These are phyloP conservation scores for Aspergillus felis DNA, from an alignment of 2,329 filamentous ascomycete genomes.

Conservation along the genomic window DNA sequence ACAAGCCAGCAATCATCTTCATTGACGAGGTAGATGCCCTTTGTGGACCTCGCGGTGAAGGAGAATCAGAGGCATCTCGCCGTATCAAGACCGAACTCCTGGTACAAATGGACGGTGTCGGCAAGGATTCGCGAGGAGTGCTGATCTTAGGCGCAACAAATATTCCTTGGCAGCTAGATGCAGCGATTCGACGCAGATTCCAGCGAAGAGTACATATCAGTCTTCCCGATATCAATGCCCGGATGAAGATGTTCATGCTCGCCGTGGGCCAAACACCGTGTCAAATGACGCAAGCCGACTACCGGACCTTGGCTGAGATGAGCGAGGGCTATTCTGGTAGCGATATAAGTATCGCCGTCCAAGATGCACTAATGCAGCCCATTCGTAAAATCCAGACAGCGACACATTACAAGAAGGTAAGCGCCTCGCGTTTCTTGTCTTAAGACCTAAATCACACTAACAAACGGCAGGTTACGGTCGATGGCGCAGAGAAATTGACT, in stretches of 20 bases:
- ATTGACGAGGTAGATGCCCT: slow-evolving; percentile 98
- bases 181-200: slow-evolving; percentile 92
- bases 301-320: slow-evolving; percentile 70
- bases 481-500: slow-evolving; percentile 60
- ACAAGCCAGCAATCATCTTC: slow-evolving; percentile 97
- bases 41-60: slow-evolving; percentile 87
- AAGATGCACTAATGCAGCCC: slow-evolving; percentile 95
- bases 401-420: slow-evolving; percentile 93
- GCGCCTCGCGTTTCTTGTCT: slow-evolving; percentile 5
- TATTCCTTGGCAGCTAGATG: slow-evolving; percentile 97
- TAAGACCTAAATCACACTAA: slow-evolving; percentile 4
- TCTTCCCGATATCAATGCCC: slow-evolving; percentile 78
- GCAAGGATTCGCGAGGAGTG: slow-evolving; percentile 89
- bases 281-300: slow-evolving; percentile 73
- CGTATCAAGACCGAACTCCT: slow-evolving; percentile 98
- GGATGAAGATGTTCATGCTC: slow-evolving; percentile 93
- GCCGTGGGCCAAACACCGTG: slow-evolving; percentile 92
- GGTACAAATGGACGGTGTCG: slow-evolving; percentile 98
- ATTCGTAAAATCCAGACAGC: slow-evolving; percentile 95
- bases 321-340: slow-evolving; percentile 94
- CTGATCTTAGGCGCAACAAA: slow-evolving; percentile 95
- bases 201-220: slow-evolving; percentile 95
- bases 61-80: slow-evolving; percentile 93
- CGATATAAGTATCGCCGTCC: slow-evolving; percentile 93
- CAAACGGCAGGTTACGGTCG: slow-evolving; percentile 60